These are phyloP conservation scores for Intubia oerlemansii DNA, from an alignment of 2,329 filamentous ascomycete species.

Conservation along the genomic window DNA sequence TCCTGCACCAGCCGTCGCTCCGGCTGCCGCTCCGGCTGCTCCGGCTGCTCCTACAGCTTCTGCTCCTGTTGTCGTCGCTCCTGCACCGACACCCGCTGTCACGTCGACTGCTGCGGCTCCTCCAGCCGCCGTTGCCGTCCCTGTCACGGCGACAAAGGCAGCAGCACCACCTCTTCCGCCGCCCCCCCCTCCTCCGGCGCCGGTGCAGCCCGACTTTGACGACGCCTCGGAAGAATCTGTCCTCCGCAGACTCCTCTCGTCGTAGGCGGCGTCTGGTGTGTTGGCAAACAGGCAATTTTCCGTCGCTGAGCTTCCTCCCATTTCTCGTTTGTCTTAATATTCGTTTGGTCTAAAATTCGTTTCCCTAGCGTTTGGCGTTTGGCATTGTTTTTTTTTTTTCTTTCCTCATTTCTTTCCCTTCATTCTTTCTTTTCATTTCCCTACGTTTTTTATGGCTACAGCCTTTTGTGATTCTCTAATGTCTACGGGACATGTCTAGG, in stretches of 20 bases:
- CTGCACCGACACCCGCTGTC: not conserved
- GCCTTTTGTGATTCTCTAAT: slow-evolving; percentile 1
- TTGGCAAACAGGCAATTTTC: no score
- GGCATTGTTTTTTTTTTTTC: not conserved
- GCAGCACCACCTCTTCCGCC: not conserved
- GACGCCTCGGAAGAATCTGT: slow-evolving; percentile 4
- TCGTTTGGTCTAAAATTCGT: not conserved
- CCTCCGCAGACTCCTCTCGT: slow-evolving; percentile 1
- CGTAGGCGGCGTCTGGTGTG: no score
- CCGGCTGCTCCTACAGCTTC: not conserved
- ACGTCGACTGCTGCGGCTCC: not conserved
- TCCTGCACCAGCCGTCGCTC: not conserved
- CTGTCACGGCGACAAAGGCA: not conserved
- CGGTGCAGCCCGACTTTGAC: slow-evolving; percentile 1
- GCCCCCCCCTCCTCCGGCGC: not conserved
- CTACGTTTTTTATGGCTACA: not conserved
- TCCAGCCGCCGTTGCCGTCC: not conserved
- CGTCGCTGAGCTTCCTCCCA: slow-evolving; percentile 1
- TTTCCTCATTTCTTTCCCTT: not conserved
- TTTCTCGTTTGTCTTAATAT: not conserved
- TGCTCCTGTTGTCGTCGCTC: not conserved
- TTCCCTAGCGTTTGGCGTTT: no score
- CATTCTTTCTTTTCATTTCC: no score
- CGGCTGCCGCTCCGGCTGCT: not conserved
- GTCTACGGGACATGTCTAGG: no score